Base-by-base conservation (phyloP, 345 rosid species). In the Carallia pectinifolia region DNA sequence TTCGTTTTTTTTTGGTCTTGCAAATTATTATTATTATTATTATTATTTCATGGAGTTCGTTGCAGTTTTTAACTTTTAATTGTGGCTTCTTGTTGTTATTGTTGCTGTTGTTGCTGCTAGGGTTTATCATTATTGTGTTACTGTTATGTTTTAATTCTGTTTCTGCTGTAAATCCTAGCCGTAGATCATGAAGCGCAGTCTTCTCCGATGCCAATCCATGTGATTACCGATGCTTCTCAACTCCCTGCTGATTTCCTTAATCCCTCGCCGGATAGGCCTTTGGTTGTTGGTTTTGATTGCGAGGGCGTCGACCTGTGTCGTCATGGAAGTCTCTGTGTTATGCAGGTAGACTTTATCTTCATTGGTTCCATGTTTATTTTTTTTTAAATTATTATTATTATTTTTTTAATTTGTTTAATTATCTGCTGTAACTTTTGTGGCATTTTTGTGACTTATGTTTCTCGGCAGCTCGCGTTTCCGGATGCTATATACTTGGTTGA, bases 291-390 rank as follows among this genome's bases (percentile, higher is more conserved):
- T 33, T 90, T 94, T 79, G 98, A 94, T 68, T 94, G 97, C 27
- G 97, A 94, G 70, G 98, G 98, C 54, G 90, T 88, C 71, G 88
- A 91, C 80, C 91, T 94, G 6, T 91, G 96, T 69, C 88, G 97
- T 30, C 77, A 79, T 70, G 98, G 98, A 23, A 77, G 68, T 30
- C 97, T 94, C 65, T 94, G 98, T 80, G 79, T 94, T 63, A 88
- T 94, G 96, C 98, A 94, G 97, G 98, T 91, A 68, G 37, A 29
- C 23, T 73, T 10, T 31, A 17, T 31, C 19, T 18, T 23, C 23
- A 23, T 56, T 12, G 23, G 18, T 44, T 34, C 15, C 17, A 6
- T 19, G 17, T 9, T 56, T 10, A 39, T n/a, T 4, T 58, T 6
- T 67, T 7, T 13, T 17, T 31, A 0, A 13, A 7, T 34, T 16